These are phyloP conservation scores for Clonostachys byssicola DNA, from an alignment of 2,329 filamentous ascomycete genomes.

Conservation along the genomic window DNA sequence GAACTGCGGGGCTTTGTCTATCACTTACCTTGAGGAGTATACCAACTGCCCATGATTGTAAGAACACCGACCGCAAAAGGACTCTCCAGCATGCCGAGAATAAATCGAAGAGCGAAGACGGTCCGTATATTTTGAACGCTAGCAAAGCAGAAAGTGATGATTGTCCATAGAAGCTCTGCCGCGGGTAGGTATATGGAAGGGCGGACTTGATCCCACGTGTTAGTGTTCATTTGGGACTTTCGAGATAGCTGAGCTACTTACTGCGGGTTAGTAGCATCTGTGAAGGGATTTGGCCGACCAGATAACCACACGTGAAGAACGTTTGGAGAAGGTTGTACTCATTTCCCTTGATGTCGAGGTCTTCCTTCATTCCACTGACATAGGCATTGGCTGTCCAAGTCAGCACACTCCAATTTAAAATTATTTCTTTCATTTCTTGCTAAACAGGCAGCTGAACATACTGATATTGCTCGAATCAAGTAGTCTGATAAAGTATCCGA, in stretches of 20 bases:
- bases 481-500: no score
- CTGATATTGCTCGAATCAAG: no score
- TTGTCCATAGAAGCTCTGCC: no score
- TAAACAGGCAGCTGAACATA: no score
- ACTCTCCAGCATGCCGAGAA: conserved; percentile 32
- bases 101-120: conserved; percentile 33
- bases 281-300: conserved; percentile 37
- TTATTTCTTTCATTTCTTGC: no score
- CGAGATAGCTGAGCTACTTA: conserved; percentile 29
- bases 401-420: no score
- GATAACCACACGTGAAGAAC: conserved; percentile 57
- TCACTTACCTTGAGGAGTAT: conserved; percentile 33
- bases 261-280: conserved; percentile 26
- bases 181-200: conserved; percentile 5
- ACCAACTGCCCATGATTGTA: conserved; percentile 36
- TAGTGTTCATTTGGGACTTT: conserved; percentile 29
- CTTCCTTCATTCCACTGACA: conserved; percentile 27
- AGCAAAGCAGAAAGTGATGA: conserved; percentile 6
- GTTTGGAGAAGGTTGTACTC: conserved; percentile 48
- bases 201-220: conserved; percentile 18
- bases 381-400: conserved; percentile 22
- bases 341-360: conserved; percentile 40
- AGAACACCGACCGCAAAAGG: conserved; percentile 30
- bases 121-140: conserved; percentile 27
- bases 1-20: no score